Evolutionary conservation across 2,329 filamentous ascomycete genomes (phyloP), one percentile per base, ranked within the genome.

Genomic region (Trichoderma afroharzianum): DNA sequence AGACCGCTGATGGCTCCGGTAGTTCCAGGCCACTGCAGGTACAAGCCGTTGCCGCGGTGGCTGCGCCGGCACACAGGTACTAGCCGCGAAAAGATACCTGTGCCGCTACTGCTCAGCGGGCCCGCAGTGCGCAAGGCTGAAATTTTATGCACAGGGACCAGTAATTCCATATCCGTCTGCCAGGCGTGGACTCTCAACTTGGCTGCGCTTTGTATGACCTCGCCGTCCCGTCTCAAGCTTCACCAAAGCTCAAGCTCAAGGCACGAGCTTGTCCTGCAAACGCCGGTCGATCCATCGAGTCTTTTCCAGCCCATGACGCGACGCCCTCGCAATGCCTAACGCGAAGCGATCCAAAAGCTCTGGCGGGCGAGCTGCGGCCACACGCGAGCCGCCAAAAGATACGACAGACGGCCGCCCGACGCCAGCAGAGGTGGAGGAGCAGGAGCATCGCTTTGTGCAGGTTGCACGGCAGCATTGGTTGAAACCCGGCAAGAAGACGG

Each of bases 391-490:
- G 57, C 63, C 63, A n/a, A 64, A 68, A 58, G 81, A 83, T 74
- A 79, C 82, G 55, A 74, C 76, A 33, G 81, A 83, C 70, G 84
- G 76, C 71, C 79, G 79, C 55, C 80, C 85, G 70, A 88, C 90
- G 58, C 89, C 91, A 7, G 90, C 90, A 6, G 86, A 92, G 74
- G 88, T 90, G 75, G 92, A 93, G 73, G 90, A 92, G 75, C 91
- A 90, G 78, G 91, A 93, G 78, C 90, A 86, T 76, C 84, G 88
- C 75, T 93, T 94, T 82, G 90, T 91, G 77, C 88, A 92, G 80
- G 85, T 98, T 74, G 96, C 96, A 73, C 89, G 91, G 78, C 90
- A 93, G 81, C 88, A 95, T 82, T 99, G 96, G 96, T 85, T 97
- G 73, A 91, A 92, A 79, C 76, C 85, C 9, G 84, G 87, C 28